Evolutionary conservation across 305 asterid genomes (phyloP).

Genomic region (Fraxinus baroniana): DNA sequence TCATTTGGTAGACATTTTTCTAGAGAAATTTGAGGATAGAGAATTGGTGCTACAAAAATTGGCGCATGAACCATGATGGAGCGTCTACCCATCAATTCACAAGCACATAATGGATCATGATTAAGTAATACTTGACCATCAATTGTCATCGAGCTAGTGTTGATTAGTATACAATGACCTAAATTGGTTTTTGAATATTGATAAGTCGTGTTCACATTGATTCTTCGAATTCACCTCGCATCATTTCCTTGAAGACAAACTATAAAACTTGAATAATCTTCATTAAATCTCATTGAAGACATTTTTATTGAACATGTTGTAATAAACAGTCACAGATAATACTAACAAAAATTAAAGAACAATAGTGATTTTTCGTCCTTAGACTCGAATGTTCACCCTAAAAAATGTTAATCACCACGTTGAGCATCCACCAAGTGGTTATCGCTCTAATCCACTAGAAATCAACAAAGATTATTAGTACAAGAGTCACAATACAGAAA

Average conservation of each 20-base stretch:
- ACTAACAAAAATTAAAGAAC: too few relatives aligned
- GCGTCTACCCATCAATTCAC: not conserved
- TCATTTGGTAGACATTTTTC: not conserved
- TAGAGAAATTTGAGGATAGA: not conserved
- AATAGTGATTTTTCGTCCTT: too few relatives aligned
- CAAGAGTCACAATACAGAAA: too few relatives aligned
- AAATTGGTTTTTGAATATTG: not conserved
- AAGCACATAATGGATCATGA: not conserved
- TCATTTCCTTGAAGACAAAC: not conserved
- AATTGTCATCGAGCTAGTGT: not conserved
- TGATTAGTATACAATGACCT: not conserved
- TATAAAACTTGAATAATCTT: conserved; percentile 23
- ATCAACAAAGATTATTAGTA: too few relatives aligned
- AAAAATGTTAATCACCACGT: too few relatives aligned
- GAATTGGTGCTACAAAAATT: not conserved
- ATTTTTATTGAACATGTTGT: conserved; percentile 25
- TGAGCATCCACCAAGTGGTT: too few relatives aligned
- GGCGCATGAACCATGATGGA: not conserved
- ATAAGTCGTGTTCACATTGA: not conserved
- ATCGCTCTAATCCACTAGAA: too few relatives aligned
- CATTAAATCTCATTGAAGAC: conserved; percentile 49
- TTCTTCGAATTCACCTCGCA: not conserved
- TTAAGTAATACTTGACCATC: not conserved
- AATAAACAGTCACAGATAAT: too few relatives aligned
- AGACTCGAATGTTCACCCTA: too few relatives aligned